These are phyloP conservation scores for Starmerella bacillaris DNA, from an alignment of 805 yeast genomes.

Conservation along the genomic window DNA sequence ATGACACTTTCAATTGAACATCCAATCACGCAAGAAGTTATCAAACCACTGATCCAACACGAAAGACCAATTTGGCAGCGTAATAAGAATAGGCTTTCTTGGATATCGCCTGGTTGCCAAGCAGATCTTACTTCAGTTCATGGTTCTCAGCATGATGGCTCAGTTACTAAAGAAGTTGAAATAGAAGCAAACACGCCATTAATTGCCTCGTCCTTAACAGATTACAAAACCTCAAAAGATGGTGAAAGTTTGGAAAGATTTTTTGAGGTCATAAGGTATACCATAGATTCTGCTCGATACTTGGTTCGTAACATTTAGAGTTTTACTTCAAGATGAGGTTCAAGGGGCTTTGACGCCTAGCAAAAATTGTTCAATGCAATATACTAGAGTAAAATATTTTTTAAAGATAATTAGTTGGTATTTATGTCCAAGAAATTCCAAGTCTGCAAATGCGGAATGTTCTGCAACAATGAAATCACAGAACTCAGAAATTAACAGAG, in stretches of 20 bases:
- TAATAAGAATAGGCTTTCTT: conserved; percentile 55
- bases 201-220: conserved; percentile 27
- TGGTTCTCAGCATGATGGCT: conserved; percentile 6
- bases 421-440: too few species aligned
- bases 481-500: too few species aligned
- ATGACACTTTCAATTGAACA: conserved; percentile 60
- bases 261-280: conserved; percentile 39
- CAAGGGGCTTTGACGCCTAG: too few species aligned
- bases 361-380: too few species aligned
- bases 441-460: too few species aligned
- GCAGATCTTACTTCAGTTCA: conserved; percentile 22
- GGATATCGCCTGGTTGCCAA: conserved; percentile 39
- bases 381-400: too few species aligned
- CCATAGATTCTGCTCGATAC: conserved; percentile 27
- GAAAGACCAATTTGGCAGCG: conserved; percentile 29
- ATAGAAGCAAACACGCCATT: conserved; percentile 33
- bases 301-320: conserved; percentile 8
- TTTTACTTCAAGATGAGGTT: too few species aligned
- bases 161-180: conserved; percentile 29
- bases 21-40: conserved; percentile 34
- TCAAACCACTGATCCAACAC: conserved; percentile 22
- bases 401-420: too few species aligned
- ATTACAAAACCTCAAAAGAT: conserved; percentile 18
- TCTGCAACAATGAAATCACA: too few species aligned
- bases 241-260: conserved; percentile 34